Evolutionary conservation across 2,329 filamentous ascomycete genomes (phyloP).

Genomic region (Didymella sp.): DNA sequence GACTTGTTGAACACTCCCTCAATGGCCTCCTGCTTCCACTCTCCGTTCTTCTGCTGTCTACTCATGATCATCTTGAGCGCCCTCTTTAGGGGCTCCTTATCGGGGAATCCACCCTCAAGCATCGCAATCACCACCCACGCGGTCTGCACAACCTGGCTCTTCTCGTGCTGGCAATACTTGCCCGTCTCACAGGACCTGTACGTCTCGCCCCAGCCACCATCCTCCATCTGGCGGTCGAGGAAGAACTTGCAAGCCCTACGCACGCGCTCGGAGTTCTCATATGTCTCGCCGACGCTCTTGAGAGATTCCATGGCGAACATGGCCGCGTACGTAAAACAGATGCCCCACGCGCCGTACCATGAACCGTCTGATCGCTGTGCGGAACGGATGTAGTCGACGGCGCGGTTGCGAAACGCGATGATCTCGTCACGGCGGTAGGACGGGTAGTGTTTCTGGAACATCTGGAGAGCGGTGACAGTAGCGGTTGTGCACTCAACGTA

Average conservation of each 20-base stretch:
- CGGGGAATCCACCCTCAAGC: conserved; percentile 81
- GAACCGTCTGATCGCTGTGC: conserved; percentile 82
- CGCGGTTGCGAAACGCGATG: conserved; percentile 71
- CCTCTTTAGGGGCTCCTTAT: conserved; percentile 73
- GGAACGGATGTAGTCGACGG: conserved; percentile 81
- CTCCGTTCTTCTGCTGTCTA: conserved; percentile 84
- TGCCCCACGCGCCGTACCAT: conserved; percentile 98
- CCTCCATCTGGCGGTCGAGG: conserved; percentile 79
- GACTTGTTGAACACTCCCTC: conserved; percentile 99
- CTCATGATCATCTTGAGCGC: conserved; percentile 83
- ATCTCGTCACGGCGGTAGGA: conserved; percentile 81
- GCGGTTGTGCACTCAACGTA: conserved; percentile 98
- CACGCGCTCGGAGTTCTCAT: conserved; percentile 73
- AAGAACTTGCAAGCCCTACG: conserved; percentile 85
- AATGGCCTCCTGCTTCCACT: conserved; percentile 95
- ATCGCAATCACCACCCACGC: conserved; percentile 86
- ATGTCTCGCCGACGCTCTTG: conserved; percentile 80
- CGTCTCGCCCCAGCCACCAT: conserved; percentile 96
- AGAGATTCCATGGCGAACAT: conserved; percentile 96
- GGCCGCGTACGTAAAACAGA: conserved; percentile 95
- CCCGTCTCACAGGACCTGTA: conserved; percentile 84
- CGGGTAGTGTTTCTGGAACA: conserved; percentile 83
- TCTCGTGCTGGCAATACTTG: conserved; percentile 76
- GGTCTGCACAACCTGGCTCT: conserved; percentile 92
- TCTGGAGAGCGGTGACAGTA: conserved; percentile 82